These are phyloP conservation scores for Colletotrichum lindemuthianum DNA, from an alignment of 2,329 filamentous ascomycete genomes.

Conservation along the genomic window DNA sequence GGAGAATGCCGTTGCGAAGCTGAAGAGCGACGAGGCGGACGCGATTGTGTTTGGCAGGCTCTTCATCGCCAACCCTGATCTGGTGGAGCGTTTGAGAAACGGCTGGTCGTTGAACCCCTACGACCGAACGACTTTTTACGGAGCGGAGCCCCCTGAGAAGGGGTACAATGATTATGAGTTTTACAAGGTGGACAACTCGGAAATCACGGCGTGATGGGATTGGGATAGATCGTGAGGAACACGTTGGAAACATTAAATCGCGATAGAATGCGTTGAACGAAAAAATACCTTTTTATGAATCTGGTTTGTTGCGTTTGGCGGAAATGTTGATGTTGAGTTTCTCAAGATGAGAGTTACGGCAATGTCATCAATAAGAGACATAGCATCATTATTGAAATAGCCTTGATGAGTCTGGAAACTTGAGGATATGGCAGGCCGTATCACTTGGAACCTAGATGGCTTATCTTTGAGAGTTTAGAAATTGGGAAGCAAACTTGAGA, in stretches of 20 bases:
- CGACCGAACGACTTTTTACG: constrained; percentile 44
- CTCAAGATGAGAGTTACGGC: fast-evolving
- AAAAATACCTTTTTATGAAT: no score
- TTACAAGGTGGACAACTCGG: constrained; percentile 37
- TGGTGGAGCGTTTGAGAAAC: constrained; percentile 41
- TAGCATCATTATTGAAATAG: no score
- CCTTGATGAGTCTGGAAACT: no score
- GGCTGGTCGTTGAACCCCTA: constrained; percentile 39
- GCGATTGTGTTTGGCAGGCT: constrained; percentile 47
- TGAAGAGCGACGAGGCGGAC: constrained; percentile 43
- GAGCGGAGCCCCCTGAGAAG: constrained; percentile 37
- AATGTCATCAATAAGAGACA: no score
- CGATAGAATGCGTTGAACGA: no score
- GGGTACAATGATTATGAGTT: constrained; percentile 52
- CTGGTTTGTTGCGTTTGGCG: no score
- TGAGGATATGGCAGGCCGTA: no score
- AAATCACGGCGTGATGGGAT: neutral
- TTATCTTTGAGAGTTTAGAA: no score
- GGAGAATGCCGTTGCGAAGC: constrained; percentile 51
- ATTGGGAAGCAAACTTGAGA: no score
- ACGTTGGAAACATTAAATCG: neutral
- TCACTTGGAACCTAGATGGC: no score
- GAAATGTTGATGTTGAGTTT: no score
- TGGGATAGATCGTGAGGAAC: neutral
- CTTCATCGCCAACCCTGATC: constrained; percentile 44